phyloP scores from a whole-genome alignment of 345 rosid genomes.

The Eucalyptus polybractea region DNA sequence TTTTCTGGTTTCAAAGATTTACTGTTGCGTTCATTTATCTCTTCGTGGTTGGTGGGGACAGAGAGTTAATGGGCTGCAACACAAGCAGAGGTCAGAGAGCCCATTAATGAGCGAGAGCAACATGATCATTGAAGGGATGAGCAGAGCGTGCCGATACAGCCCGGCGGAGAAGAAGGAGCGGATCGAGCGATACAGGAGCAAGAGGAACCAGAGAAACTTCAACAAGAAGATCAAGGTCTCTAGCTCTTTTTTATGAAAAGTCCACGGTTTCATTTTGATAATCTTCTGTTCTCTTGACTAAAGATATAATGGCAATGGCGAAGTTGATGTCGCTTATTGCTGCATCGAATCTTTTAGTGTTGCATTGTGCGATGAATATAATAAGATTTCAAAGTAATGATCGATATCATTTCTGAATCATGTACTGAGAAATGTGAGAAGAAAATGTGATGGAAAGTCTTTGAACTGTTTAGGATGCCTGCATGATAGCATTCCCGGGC shows the following conservation, averaged over 20 bases:
- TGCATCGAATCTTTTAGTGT: background rate
- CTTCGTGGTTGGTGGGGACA: background rate
- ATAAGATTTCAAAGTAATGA: background rate
- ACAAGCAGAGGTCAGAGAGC: conserved; percentile 27
- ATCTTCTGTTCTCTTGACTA: background rate
- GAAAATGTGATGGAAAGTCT: background rate
- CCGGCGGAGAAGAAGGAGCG: conserved; percentile 90
- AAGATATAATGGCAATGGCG: background rate
- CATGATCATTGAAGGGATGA: conserved; percentile 73
- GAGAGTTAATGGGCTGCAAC: conserved; percentile 14
- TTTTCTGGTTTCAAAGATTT: background rate
- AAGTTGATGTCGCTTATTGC: background rate
- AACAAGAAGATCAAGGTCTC: conserved; percentile 91
- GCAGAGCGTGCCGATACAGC: conserved; percentile 56
- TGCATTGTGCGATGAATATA: background rate
- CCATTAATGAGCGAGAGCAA: conserved; percentile 70
- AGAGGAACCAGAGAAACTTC: conserved; percentile 82
- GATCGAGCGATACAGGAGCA: conserved; percentile 76
- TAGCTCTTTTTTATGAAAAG: background rate
- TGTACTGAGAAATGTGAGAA: background rate
- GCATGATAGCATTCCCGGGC: background rate
- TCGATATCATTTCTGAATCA: background rate
- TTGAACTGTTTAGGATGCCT: background rate
- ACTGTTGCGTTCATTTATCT: background rate
- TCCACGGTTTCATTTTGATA: background rate